These are phyloP conservation scores for Hypocrella siamensis DNA, from an alignment of 2,329 filamentous ascomycete genomes.

Conservation along the genomic window DNA sequence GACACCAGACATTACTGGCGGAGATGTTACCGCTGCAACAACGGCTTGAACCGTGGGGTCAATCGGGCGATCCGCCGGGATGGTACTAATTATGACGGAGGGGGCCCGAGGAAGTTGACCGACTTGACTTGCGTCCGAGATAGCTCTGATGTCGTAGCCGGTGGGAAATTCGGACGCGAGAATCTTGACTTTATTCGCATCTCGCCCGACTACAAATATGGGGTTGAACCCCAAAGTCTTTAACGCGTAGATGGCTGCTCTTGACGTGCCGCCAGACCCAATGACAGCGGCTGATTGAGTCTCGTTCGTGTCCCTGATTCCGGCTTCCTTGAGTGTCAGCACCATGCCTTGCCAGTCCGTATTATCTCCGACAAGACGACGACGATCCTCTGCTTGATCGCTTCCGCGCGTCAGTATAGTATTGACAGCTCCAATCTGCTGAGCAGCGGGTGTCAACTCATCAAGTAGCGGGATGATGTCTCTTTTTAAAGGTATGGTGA, in stretches of 20 bases:
- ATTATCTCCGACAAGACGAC: conserved; percentile 66
- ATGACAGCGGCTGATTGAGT: conserved; percentile 56
- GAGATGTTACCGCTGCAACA: conserved; percentile 36
- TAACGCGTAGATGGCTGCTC: conserved; percentile 80
- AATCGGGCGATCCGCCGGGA: conserved; percentile 76
- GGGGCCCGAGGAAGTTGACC: conserved; percentile 30
- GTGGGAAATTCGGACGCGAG: conserved; percentile 59
- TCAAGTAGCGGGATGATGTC: conserved; percentile 75
- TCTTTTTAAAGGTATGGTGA: conserved; percentile 89
- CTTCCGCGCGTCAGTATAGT: conserved; percentile 55
- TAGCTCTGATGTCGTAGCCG: conserved; percentile 53
- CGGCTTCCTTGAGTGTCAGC: conserved; percentile 55
- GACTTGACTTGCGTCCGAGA: conserved; percentile 35
- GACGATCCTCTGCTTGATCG: conserved; percentile 19
- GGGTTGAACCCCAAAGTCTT: conserved; percentile 70
- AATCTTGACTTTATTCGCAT: conserved; percentile 47
- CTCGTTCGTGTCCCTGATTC: conserved; percentile 28
- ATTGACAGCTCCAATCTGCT: conserved; percentile 82
- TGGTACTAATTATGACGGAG: conserved; percentile 70
- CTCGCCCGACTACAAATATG: conserved; percentile 76
- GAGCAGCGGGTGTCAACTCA: conserved; percentile 62
- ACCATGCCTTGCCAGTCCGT: conserved; percentile 95
- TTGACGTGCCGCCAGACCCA: conserved; percentile 80
- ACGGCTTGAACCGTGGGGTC: conserved; percentile 54
- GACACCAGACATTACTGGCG: conserved; percentile 15